These are phyloP conservation scores for Kuraishia hungarica DNA, from an alignment of 805 yeast species.

Conservation along the genomic window DNA sequence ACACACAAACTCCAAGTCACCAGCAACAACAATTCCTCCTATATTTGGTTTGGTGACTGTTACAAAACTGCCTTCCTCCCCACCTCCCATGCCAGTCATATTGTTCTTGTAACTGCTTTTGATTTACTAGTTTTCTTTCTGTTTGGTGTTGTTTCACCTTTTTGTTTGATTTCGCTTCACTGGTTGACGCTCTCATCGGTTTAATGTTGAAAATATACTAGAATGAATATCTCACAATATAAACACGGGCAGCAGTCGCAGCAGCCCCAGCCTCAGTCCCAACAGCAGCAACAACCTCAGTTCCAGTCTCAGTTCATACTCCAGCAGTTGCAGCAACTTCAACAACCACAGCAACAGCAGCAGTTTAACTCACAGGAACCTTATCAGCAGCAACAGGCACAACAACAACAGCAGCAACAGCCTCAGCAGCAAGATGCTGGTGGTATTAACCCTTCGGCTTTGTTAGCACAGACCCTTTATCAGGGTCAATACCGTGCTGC, in stretches of 20 bases:
- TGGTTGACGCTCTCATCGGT: background rate
- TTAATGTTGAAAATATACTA: background rate
- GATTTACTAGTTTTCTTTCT: background rate
- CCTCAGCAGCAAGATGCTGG: constrained; percentile 11
- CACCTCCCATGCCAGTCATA: background rate
- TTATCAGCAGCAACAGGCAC: constrained; percentile 9
- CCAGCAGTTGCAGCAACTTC: constrained; percentile 7
- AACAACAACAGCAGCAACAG: constrained; percentile 10
- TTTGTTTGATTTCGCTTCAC: background rate
- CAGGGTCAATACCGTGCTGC: constrained; percentile 29
- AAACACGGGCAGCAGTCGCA: constrained; percentile 4
- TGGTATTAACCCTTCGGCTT: constrained; percentile 24
- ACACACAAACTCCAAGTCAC: no score
- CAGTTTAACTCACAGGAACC: constrained; percentile 1
- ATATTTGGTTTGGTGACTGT: no score
- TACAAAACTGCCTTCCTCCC: background rate
- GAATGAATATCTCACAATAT: background rate
- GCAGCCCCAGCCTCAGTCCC: constrained; percentile 12
- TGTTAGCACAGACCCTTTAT: constrained; percentile 30
- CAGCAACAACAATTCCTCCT: no score
- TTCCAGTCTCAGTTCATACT: constrained; percentile 2
- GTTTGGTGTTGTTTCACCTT: background rate
- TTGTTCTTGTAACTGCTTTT: background rate
- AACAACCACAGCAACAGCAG: constrained; percentile 7
- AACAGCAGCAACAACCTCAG: constrained; percentile 5